Base-by-base conservation (phyloP, 1,284 basidiomycete genomes). In the Fistulinella cinereoalba region DNA sequence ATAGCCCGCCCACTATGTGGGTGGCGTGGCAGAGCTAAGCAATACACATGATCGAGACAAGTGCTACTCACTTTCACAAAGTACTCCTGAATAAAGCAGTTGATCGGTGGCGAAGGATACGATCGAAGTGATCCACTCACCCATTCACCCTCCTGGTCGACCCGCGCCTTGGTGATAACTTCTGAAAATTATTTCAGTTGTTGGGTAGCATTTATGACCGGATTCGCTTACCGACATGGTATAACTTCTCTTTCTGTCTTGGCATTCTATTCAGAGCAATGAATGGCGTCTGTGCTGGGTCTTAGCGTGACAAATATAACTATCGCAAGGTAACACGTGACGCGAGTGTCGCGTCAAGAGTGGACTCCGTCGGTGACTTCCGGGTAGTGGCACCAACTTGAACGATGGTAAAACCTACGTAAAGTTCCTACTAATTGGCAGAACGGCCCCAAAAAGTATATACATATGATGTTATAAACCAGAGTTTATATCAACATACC, bases 111-210 rank as follows among this genome's bases (percentile, higher is more conserved):
- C 12, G 19, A 23, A 28, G 5, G 24, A 27, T 13, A 37, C 3
- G 7, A 16, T 13, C 13, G 1, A 38, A 29, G 37, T 42, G 37
- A 44, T 28, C 39, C 49, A 70, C 78, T 65, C 61, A 79, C 71
- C 69, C 72, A 71, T 55, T 68, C 60, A 16, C 64, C 59, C 2
- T 71, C 66, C 0, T 71, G 71, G 22, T 52, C 57, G 19, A 80
- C 76, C 45, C 71, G 69, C 16, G 77, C 80, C 37, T 64, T 68
- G 6, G 69, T 73, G 48, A 81, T 76, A 40, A 80, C 79, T 68
- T 81, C 79, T 81, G 53, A 27, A 44, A 39, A 24, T 12, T 12
- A n/a, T 27, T 44, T 21, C 38, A 39, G 45, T 23, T 16, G 27
- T 24, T 36, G 24, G 18, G 13, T 7, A 16, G 32, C 28, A n/a